A percentile compares a stretch with the other conserved stretches of the same genome.
phyloP scores from a whole-genome alignment of 2,329 filamentous ascomycete genomes.

The Alternaria tenuissima region DNA sequence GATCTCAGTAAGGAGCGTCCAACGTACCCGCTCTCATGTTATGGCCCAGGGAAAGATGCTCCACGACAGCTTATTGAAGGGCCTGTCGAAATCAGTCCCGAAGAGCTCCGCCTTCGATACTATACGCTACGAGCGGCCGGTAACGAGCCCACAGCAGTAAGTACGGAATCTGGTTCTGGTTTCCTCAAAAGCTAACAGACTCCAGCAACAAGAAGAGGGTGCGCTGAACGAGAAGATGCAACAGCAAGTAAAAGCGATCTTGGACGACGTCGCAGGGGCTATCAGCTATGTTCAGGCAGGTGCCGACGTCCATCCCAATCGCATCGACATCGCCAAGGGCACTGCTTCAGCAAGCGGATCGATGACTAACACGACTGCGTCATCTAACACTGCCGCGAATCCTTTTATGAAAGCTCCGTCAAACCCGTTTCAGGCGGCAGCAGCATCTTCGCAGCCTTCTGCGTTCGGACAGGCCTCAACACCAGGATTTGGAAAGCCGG shows the following conservation, averaged over 20 bases:
- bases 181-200: constrained; percentile 18
- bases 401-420: constrained; percentile 36
- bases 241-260: constrained; percentile 74
- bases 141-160: constrained; percentile 64
- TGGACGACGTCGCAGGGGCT: constrained; percentile 75
- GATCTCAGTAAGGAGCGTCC: constrained; percentile 78
- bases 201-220: constrained; percentile 67
- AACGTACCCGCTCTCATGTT: constrained; percentile 85
- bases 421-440: constrained; percentile 18
- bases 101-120: constrained; percentile 80
- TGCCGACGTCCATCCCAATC: constrained; percentile 45
- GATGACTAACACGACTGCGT: constrained; percentile 9
- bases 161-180: constrained; percentile 6
- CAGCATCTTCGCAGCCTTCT: constrained; percentile 30
- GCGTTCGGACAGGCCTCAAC: constrained; percentile 50
- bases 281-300: constrained; percentile 49
- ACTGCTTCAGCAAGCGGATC: constrained; percentile 21
- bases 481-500: constrained; percentile 43
- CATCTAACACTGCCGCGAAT: constrained; percentile 25
- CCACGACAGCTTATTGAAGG: constrained; percentile 88
- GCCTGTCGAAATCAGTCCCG: constrained; percentile 82
- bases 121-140: constrained; percentile 71
- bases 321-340: constrained; percentile 42
- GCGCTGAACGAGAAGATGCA: constrained; percentile 68
- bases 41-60: constrained; percentile 78